phyloP scores from a whole-genome alignment of 257 asterid genomes.

The Solanum rostratum region DNA sequence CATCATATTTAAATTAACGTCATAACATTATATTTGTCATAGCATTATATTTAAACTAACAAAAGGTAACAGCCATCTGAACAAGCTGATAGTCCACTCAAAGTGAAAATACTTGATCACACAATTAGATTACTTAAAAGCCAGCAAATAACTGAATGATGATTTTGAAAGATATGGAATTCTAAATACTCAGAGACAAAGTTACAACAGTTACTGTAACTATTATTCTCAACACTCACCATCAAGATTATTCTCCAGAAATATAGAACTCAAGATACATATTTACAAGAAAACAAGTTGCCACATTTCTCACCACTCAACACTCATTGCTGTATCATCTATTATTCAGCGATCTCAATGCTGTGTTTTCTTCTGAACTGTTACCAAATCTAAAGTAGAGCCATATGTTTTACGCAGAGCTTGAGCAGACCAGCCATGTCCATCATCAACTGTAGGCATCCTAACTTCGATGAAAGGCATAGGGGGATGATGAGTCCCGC shows the following conservation, averaged over 20 bases:
- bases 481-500: constrained; percentile 21
- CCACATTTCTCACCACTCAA: not conserved
- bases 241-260: not conserved
- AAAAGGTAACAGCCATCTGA: not conserved
- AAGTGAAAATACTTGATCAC: not conserved
- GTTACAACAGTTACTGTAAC: not conserved
- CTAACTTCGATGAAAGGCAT: constrained; percentile 67
- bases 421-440: constrained; percentile 87
- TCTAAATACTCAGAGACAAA: not conserved
- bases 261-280: not conserved
- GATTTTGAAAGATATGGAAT: not conserved
- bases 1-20: too few relatives aligned
- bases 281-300: not conserved
- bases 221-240: not conserved
- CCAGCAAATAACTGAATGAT: not conserved
- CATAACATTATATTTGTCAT: too few relatives aligned
- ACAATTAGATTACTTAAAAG: not conserved
- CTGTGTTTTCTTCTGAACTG: constrained; percentile 37
- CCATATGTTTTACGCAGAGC: constrained; percentile 52
- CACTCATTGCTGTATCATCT: not conserved
- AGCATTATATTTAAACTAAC: too few relatives aligned
- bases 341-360: constrained; percentile 14
- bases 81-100: not conserved
- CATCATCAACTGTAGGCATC: constrained; percentile 79
- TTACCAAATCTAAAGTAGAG: constrained; percentile 46